Conservation (phyloP, 306 rosid genomes). For the Cucurbita ficifolia region DNA sequence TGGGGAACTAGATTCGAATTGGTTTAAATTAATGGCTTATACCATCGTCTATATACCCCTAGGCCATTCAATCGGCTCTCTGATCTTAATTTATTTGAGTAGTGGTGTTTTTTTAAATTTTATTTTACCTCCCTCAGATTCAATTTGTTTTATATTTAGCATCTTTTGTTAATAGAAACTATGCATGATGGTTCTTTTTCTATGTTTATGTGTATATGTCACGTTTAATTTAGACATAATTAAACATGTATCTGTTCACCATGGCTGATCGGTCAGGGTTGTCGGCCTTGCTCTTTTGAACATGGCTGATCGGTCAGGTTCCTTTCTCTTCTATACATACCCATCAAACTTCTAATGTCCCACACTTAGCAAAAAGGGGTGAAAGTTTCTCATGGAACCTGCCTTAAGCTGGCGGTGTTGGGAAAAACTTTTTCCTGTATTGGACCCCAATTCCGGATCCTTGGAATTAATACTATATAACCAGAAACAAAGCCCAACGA, state of each 20-base stretch:
- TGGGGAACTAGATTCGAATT: neutral
- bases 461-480: too few species aligned
- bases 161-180: neutral
- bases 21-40: neutral
- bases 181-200: neutral
- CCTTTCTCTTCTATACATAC: neutral
- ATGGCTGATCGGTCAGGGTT: neutral
- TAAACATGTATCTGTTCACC: neutral
- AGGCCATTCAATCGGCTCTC: neutral
- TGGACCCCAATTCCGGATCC: neutral
- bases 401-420: neutral
- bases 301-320: neutral
- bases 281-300: too few species aligned
- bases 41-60: neutral
- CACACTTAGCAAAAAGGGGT: neutral
- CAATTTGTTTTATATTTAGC: neutral
- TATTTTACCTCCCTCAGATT: neutral
- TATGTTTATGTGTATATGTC: neutral
- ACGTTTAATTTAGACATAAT: neutral
- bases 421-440: neutral
- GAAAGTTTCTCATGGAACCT: neutral
- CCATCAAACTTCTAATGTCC: neutral
- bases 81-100: neutral
- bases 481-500: neutral
- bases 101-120: neutral